Base-by-base conservation (phyloP, 1,284 basidiomycete species). In the Marasmius sp. region DNA sequence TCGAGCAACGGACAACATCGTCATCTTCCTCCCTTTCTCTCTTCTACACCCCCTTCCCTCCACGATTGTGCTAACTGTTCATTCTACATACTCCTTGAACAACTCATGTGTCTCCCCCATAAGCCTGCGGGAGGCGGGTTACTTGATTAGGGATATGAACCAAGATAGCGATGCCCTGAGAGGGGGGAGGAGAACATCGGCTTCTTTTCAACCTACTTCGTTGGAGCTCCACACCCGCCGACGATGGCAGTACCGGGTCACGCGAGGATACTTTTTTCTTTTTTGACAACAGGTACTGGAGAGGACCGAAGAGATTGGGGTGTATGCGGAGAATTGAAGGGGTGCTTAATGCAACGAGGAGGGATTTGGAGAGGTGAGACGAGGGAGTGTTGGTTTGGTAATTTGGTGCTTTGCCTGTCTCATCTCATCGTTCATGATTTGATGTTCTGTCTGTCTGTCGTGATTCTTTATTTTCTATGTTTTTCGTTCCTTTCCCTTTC, bases 61-160 rank as follows among this genome's bases (percentile, higher is more conserved):
- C 8, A 18, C 20, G 14, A 7, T 18, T 18, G n/a, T 45, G 16
- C 5, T 6, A 45, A 45, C n/a, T n/a, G n/a, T n/a, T n/a, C n/a
- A n/a, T n/a, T 16, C 43, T n/a, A n/a, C 14, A 80, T 82, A 66
- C 77, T 91, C 45, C 75, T 79, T 36, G 84, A 88, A 71, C 89
- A 91, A 71, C 77, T 91, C 54, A 80, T 79, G 49, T 84, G 81
- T 58, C 72, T 91, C 12, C 68, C 89, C n/a, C 75, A 79, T 41
- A 68, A 27, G 27, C 27, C 27, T 27, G 5, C 27, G 5, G 79
- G 83, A 53, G 85, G 27, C 27, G 27, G 86, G 54, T 91, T 91
- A 76, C 66, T 88, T 81, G 69, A 79, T 91, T 59, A 75, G 89
- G 36, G 89, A 91, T 73, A 75, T 91, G 74, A 80, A 79, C 64